Base-by-base conservation (phyloP, 2,329 filamentous ascomycete species). In the Cytospora schulzeri region DNA sequence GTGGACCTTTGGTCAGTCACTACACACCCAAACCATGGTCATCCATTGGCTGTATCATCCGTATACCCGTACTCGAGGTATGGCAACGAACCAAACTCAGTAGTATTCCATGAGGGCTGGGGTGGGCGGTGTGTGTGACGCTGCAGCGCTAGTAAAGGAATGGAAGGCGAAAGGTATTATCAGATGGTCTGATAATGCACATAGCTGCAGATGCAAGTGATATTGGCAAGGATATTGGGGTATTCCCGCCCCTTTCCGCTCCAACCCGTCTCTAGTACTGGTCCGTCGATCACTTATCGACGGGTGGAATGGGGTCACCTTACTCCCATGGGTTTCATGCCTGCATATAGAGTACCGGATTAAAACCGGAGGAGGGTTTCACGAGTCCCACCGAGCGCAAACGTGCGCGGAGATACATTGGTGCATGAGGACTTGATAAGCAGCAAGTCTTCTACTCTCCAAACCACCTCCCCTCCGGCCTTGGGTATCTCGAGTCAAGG, bases 111-210 rank as follows among this genome's bases (percentile, higher is more conserved):
- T 12, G 24, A 48, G n/a, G n/a, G 12, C 22, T 14, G n/a, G 5
- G 17, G 6, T 45, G 41, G 41, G 9, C 19, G 19, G 8, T 2
- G 14, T 2, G 19, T 3, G 8, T n/a, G 41, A 45, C 41, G 11
- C 19, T 45, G 41, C 41, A 45, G 45, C n/a, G 45, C 45, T 48
- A 48, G n/a, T 24, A 9, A 24, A 19, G 45, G 45, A 48, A 2
- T 11, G 19, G 41, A n/a, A 54, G 51, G 33, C 5, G n/a, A 22
- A 31, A 19, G 28, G 22, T 29, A 52, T 68, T 68, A 67, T 68
- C 67, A 56, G 57, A 67, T 62, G 28, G 66, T 68, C 64, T 48
- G 64, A 69, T 68, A 68, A 66, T 24, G 45, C 45, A 48, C 1
- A 7, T 24, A 24, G 11, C n/a, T 48, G 45, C 45, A 48, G n/a